phyloP scores from a whole-genome alignment of 139 green algal genomes.

The Yamagishiella unicocca region DNA sequence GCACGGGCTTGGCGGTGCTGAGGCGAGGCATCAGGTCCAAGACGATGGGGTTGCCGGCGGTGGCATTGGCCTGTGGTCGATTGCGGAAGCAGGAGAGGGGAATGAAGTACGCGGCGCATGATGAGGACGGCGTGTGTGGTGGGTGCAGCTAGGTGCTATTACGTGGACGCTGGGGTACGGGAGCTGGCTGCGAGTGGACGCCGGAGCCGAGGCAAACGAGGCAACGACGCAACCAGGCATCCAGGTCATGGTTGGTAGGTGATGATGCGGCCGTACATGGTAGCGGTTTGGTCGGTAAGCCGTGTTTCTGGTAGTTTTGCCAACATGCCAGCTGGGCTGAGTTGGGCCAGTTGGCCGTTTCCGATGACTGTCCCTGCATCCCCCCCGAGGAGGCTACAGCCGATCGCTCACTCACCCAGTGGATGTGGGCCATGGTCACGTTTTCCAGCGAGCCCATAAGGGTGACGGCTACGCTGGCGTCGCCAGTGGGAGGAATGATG shows the following conservation, averaged over 20 bases:
- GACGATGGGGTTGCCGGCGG: constrained; percentile 5
- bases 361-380: too few relatives aligned
- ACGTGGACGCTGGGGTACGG: too few relatives aligned
- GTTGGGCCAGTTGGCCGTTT: too few relatives aligned
- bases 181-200: too few relatives aligned
- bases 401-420: neutral
- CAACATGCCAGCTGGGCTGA: too few relatives aligned
- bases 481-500: too few relatives aligned
- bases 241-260: neutral
- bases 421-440: constrained; percentile 20
- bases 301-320: neutral
- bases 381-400: neutral
- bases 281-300: neutral
- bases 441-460: neutral
- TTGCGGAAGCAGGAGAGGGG: too few relatives aligned
- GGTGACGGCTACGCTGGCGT: neutral
- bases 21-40: neutral
- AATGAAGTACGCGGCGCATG: too few relatives aligned
- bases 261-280: neutral
- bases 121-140: neutral
- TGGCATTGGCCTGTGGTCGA: neutral
- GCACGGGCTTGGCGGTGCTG: neutral
- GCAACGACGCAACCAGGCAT: neutral
- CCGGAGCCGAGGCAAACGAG: too few relatives aligned
- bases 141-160: neutral